Percentiles rank a stretch among this genome's conserved stretches.
phyloP scores from a whole-genome alignment of 768 basidiomycete genomes.

The Zangia roseola region DNA sequence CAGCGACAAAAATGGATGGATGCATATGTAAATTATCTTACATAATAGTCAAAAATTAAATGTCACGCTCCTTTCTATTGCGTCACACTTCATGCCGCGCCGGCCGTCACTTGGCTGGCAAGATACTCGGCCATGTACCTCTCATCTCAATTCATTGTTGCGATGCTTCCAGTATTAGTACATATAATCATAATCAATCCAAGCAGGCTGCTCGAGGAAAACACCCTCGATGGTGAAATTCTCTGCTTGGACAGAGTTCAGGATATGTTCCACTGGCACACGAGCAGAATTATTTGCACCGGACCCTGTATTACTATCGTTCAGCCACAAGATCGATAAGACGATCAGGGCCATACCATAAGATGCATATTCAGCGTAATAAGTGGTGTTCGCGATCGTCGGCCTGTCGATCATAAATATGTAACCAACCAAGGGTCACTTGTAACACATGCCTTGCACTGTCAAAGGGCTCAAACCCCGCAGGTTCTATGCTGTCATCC shows the following conservation, averaged over 20 bases:
- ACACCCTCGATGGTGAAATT: slow-evolving; percentile 50
- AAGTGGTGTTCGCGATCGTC: slow-evolving; percentile 50
- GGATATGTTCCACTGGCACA: slow-evolving; percentile 46
- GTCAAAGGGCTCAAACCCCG: slow-evolving; percentile 51
- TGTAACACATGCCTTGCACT: slow-evolving; percentile 14
- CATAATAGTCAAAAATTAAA: too few relatives aligned
- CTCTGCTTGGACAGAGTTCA: slow-evolving; percentile 40
- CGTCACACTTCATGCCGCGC: too few relatives aligned
- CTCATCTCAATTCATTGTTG: not conserved
- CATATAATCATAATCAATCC: slow-evolving; percentile 54
- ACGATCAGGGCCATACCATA: slow-evolving; percentile 34
- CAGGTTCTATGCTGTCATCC: slow-evolving; percentile 56
- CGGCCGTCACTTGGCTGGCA: too few relatives aligned
- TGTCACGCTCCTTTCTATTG: too few relatives aligned
- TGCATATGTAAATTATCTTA: too few relatives aligned
- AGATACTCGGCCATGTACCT: too few relatives aligned
- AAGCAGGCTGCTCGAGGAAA: slow-evolving; percentile 47
- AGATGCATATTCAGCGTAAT: slow-evolving; percentile 59
- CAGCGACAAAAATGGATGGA: too few relatives aligned
- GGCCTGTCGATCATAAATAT: slow-evolving; percentile 38
- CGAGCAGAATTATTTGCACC: slow-evolving; percentile 47
- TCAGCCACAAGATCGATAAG: not conserved
- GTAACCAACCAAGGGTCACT: slow-evolving; percentile 15
- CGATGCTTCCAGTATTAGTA: slow-evolving; percentile 25
- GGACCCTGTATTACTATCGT: slow-evolving; percentile 37